These are phyloP conservation scores for Boletus sensibilis DNA, from an alignment of 768 basidiomycete species.

Conservation along the genomic window DNA sequence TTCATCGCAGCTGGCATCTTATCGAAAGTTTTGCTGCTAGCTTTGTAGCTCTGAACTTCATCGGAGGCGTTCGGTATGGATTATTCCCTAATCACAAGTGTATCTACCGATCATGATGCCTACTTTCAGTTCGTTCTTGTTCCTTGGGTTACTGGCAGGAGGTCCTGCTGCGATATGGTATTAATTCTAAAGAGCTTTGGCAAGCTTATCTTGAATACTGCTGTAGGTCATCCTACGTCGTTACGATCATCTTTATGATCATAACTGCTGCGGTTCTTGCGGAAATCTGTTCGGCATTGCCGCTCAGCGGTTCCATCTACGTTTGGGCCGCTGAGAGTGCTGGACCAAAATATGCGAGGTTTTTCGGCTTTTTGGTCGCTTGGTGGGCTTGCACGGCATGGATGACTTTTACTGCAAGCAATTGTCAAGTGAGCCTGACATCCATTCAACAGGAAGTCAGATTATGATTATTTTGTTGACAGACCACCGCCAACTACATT, in stretches of 20 bases:
- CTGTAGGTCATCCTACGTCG: slow-evolving; percentile 78
- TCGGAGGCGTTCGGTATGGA: slow-evolving; percentile 75
- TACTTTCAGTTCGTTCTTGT: slow-evolving; percentile 61
- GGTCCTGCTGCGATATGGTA: slow-evolving; percentile 87
- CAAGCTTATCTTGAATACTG: slow-evolving; percentile 11
- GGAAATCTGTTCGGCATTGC: slow-evolving; percentile 87
- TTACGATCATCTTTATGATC: slow-evolving; percentile 83
- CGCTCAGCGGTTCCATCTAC: slow-evolving; percentile 88
- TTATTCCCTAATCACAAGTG: background rate
- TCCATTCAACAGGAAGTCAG: background rate
- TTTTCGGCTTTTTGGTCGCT: slow-evolving; percentile 86
- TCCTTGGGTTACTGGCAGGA: slow-evolving; percentile 79
- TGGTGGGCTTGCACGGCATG: slow-evolving; percentile 96
- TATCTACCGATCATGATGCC: slow-evolving; percentile 1
- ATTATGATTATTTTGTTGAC: slow-evolving; percentile 1
- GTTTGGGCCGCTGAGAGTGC: slow-evolving; percentile 94
- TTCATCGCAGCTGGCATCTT: slow-evolving; percentile 83
- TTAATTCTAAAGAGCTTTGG: background rate
- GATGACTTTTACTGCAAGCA: slow-evolving; percentile 91
- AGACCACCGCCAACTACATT: slow-evolving; percentile 89
- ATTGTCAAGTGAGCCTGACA: slow-evolving; percentile 64
- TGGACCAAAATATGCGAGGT: slow-evolving; percentile 80
- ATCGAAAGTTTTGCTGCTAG: slow-evolving; percentile 86
- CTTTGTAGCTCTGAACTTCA: slow-evolving; percentile 88
- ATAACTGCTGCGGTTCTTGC: slow-evolving; percentile 86